Base-by-base conservation (phyloP, 441 rosid genomes). In the Populus hybrid region DNA sequence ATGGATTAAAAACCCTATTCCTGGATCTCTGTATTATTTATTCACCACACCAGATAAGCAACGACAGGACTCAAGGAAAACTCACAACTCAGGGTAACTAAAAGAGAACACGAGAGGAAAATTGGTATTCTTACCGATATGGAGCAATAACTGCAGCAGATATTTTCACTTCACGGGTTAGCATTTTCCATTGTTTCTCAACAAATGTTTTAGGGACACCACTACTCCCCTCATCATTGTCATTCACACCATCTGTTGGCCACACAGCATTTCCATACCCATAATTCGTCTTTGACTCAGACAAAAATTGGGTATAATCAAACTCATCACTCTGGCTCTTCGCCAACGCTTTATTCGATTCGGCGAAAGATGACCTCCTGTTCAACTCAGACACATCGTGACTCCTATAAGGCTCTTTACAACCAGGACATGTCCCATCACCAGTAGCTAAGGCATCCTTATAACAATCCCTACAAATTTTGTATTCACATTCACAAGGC, bases 401-500 rank as follows among this genome's bases (percentile, higher is more conserved):
- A 32, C 78, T 83, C 63, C 53, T 74, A 61, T 86, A 89, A 74
- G 82, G 82, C 75, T 81, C 84, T 63, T 83, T 82, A 74, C 91
- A 89, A 34, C 91, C 88, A 0, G 87, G 90, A 73, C 91, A 89
- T 35, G 76, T 57, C 75, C 85, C 88, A 77, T 83, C 84, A 21
- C 85, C 84, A n/a, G 42, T 63, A 23, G 67, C 74, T 24, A 84
- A 6, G 9, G 69, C 76, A 50, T 85, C 90, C 53, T 69, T 75
- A 28, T 82, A 88, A 83, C 85, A 89, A 64, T 83, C 89, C 84
- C 70, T 76, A 83, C 85, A 91, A 75, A 82, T 89, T 83, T 70
- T 80, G 70, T 77, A 88, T 69, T 81, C 83, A 28, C 97, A 90
- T 71, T 88, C 86, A 9, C 85, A 92, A 36, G 92, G 91, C 75